A percentile compares a stretch with the other conserved stretches of the same genome.
These are phyloP conservation scores for Periconia sp. DNA, from an alignment of 2,329 filamentous ascomycete genomes.

Conservation along the genomic window DNA sequence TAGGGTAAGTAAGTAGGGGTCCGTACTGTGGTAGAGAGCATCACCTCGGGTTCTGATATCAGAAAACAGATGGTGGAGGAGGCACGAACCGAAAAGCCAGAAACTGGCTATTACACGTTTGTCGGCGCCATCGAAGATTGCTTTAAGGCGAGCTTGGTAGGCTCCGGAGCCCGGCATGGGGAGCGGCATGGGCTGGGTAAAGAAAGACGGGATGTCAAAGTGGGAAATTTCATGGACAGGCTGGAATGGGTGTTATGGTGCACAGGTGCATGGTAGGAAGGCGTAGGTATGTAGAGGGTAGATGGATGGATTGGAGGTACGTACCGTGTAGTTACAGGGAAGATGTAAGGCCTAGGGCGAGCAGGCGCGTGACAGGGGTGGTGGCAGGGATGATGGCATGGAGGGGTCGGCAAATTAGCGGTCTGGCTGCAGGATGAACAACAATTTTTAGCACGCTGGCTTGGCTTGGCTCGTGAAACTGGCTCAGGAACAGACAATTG, in stretches of 20 bases:
- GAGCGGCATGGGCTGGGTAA: constrained; percentile 35
- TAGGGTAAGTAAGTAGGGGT: background rate
- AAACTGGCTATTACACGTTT: constrained; percentile 76
- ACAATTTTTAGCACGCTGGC: too few species aligned
- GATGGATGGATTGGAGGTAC: too few species aligned
- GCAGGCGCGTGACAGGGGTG: background rate
- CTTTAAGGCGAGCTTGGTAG: constrained; percentile 68
- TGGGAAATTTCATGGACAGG: background rate
- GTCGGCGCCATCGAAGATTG: constrained; percentile 68
- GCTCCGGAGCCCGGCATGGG: constrained; percentile 60
- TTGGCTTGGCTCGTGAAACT: background rate
- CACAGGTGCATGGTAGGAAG: background rate
- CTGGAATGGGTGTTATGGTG: background rate
- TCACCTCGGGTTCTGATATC: background rate
- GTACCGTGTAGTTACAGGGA: too few species aligned
- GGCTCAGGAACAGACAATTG: background rate
- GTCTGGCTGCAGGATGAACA: background rate
- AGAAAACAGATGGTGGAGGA: background rate
- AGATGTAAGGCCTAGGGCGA: too few species aligned
- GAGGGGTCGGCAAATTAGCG: background rate
- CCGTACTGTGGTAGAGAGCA: background rate
- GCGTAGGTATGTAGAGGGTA: too few species aligned
- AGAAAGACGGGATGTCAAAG: too few species aligned
- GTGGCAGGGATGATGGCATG: too few species aligned
- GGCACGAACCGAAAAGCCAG: constrained; percentile 81